Evolutionary conservation across 2,329 filamentous ascomycete species (phyloP).

Genomic region (Cytospora piceae): DNA sequence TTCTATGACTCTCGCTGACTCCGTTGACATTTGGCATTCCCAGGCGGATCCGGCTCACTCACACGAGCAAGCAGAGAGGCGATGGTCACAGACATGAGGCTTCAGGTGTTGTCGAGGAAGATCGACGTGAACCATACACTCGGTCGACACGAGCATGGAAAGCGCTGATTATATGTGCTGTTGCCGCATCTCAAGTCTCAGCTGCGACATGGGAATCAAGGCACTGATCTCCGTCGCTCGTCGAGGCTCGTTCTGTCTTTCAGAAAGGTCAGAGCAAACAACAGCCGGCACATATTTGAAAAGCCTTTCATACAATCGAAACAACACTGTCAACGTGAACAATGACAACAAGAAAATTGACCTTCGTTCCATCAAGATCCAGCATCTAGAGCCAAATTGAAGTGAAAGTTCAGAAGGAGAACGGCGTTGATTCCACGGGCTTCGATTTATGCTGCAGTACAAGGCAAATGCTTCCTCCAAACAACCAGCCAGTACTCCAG

Average conservation of each 20-base stretch:
- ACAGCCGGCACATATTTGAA: background rate
- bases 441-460: background rate
- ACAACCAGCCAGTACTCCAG: conserved; percentile 1
- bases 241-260: background rate
- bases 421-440: background rate
- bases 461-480: conserved; percentile 8
- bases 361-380: background rate
- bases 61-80: background rate
- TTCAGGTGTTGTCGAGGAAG: background rate
- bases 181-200: background rate
- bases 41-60: background rate
- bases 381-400: background rate
- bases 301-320: background rate
- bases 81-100: background rate
- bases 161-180: background rate
- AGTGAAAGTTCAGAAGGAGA: background rate
- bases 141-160: background rate
- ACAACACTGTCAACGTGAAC: background rate
- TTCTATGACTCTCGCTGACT: background rate
- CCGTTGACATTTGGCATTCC: background rate
- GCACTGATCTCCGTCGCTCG: background rate
- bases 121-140: background rate
- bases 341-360: background rate
- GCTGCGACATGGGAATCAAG: background rate
- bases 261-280: background rate